These are phyloP conservation scores for Xylaria telfairii DNA, from an alignment of 495 filamentous ascomycete genomes.

Conservation along the genomic window DNA sequence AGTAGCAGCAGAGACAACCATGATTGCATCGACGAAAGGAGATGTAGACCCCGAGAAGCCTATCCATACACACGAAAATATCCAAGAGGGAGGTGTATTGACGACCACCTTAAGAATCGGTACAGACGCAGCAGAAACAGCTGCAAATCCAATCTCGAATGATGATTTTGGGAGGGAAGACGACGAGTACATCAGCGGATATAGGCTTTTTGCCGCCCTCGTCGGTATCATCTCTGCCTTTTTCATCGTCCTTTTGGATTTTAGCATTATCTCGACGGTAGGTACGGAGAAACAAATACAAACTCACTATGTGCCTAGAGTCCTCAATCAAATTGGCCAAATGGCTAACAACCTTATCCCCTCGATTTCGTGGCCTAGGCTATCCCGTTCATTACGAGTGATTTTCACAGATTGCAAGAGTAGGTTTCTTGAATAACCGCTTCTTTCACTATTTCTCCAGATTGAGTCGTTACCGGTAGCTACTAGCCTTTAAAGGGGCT, in stretches of 20 bases:
- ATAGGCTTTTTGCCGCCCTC: background rate
- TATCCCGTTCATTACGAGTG: slow-evolving; percentile 3
- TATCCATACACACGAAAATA: background rate
- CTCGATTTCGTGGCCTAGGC: background rate
- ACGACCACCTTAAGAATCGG: background rate
- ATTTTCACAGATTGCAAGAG: background rate
- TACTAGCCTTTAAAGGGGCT: background rate
- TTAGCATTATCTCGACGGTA: slow-evolving; percentile 8
- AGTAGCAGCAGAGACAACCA: slow-evolving; percentile 42
- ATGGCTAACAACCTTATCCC: background rate
- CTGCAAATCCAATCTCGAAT: background rate
- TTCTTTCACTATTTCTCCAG: background rate
- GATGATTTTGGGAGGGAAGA: slow-evolving; percentile 1
- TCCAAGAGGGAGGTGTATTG: background rate
- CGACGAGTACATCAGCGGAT: slow-evolving; percentile 3
- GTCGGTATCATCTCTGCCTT: background rate
- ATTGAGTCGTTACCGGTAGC: background rate
- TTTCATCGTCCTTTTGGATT: slow-evolving; percentile 13
- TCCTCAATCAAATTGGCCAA: background rate
- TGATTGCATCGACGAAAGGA: background rate
- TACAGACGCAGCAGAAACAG: background rate
- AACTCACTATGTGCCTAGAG: background rate
- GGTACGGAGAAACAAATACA: background rate
- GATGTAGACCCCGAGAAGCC: background rate
- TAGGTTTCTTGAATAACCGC: background rate